Base-by-base conservation (phyloP, 352 stramenopile genomes). In the Pythium plurisporium region DNA sequence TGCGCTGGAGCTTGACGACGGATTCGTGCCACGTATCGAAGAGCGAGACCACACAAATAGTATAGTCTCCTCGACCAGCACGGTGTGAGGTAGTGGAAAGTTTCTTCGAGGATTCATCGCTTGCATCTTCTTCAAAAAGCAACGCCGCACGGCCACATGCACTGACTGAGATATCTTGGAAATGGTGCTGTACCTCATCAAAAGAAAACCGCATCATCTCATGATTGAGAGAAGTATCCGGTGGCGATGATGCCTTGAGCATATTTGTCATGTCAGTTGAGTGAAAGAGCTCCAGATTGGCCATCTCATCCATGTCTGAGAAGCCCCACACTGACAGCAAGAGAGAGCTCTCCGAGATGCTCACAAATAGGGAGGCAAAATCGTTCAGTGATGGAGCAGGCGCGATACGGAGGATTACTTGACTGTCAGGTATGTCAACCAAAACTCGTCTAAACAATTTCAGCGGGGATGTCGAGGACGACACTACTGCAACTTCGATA, bases 21-120 rank as follows among this genome's bases (percentile, higher is more conserved):
- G 65, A 79, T 73, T 92, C 79, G 26, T 76, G 65, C 9, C 59
- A 75, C 20, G 45, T 72, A 20, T 89, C 79, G 45, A 87, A 67
- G 1, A 66, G 36, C 33, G 73, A 71, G 10, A 85, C 54, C 23
- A 91, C 70, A 50, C 81, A 88, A 7, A 89, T 61, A 40, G 67
- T 65, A 34, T 67, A 62, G 20, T 66, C 66, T 34, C 60, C 53
- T 52, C 43, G 41, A 36, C 22, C n/a, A 0, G 14, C 2, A 20
- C 41, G n/a, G n/a, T n/a, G n/a, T n/a, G n/a, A n/a, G n/a, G n/a
- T n/a, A n/a, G n/a, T n/a, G n/a, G n/a, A n/a, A n/a, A n/a, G n/a
- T n/a, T n/a, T n/a, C n/a, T n/a, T n/a, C n/a, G n/a, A n/a, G n/a
- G n/a, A n/a, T n/a, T n/a, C n/a, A n/a, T n/a, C n/a, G n/a, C n/a